Evolutionary conservation across 768 basidiomycete genomes (phyloP).

Genomic region (Thelephora ganbajun): DNA sequence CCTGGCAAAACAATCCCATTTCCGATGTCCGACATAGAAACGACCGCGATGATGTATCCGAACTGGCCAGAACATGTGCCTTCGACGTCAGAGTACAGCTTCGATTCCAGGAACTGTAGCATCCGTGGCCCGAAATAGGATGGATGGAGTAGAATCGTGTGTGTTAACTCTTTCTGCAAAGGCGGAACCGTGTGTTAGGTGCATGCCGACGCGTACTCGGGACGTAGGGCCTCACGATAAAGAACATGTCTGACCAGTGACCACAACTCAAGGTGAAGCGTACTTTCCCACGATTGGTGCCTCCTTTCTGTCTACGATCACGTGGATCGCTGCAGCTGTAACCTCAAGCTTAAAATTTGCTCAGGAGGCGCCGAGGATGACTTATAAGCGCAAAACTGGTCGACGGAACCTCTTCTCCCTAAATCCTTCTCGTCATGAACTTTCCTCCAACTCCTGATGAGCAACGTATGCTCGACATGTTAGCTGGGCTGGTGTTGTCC

Average conservation of each 20-base stretch:
- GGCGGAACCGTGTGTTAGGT: no score
- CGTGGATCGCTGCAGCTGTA: no score
- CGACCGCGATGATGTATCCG: slow-evolving; percentile 88
- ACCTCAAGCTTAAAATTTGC: no score
- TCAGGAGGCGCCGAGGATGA: no score
- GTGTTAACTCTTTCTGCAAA: slow-evolving; percentile 85
- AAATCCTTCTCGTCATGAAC: no score
- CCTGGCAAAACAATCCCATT: slow-evolving; percentile 86
- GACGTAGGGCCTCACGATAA: slow-evolving; percentile 39
- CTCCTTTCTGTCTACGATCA: no score
- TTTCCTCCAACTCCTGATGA: no score
- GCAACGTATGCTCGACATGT: no score
- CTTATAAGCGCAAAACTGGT: no score
- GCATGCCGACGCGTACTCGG: neutral
- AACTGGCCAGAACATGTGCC: slow-evolving; percentile 94
- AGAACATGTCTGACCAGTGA: slow-evolving; percentile 35
- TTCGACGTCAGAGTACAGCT: slow-evolving; percentile 92
- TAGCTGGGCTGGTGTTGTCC: no score
- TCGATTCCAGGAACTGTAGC: slow-evolving; percentile 83
- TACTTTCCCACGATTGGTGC: no score
- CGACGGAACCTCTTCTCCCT: no score
- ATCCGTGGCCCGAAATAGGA: slow-evolving; percentile 97
- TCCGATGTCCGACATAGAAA: slow-evolving; percentile 82
- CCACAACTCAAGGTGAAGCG: neutral
- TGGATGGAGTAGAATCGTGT: slow-evolving; percentile 93